Percentiles rank a stretch among this genome's conserved stretches.
These are phyloP conservation scores for Leptographium galeiforme DNA, from an alignment of 2,329 filamentous ascomycete genomes.

Conservation along the genomic window DNA sequence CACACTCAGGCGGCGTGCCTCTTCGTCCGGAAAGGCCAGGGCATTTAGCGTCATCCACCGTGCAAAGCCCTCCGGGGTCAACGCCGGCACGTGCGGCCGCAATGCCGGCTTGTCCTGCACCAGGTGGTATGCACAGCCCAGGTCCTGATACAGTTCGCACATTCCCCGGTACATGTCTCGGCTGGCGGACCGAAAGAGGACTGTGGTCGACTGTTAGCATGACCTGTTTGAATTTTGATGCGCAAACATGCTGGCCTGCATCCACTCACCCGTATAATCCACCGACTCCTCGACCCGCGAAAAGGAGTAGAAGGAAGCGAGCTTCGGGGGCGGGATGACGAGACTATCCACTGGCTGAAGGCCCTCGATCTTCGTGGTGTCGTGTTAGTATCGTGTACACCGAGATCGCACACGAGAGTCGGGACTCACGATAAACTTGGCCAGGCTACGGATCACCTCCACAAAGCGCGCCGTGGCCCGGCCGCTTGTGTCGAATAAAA, in stretches of 20 bases:
- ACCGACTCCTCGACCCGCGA: constrained; percentile 55
- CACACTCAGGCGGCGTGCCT: constrained; percentile 55
- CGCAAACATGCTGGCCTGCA: neutral
- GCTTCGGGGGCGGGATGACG: constrained; percentile 63
- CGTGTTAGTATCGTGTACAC: no score
- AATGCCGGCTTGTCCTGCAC: constrained; percentile 39
- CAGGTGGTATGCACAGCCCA: constrained; percentile 50
- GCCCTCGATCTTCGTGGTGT: no score
- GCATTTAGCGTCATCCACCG: constrained; percentile 62
- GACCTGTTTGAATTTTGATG: neutral
- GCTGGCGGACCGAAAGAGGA: constrained; percentile 32
- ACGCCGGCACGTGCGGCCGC: constrained; percentile 45
- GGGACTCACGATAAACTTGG: constrained; percentile 52
- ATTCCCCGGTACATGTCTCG: constrained; percentile 1
- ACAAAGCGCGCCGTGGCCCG: constrained; percentile 54
- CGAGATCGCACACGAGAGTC: neutral
- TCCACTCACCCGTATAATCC: constrained; percentile 48
- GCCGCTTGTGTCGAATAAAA: constrained; percentile 55
- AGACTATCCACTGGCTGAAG: constrained; percentile 37
- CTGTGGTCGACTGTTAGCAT: constrained; percentile 17
- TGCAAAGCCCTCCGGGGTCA: constrained; percentile 56
- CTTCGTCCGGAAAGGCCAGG: constrained; percentile 61
- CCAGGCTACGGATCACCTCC: constrained; percentile 61
- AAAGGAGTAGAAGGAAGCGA: constrained; percentile 58
- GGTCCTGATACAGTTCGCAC: constrained; percentile 36